Evolutionary conservation across 352 stramenopile genomes (phyloP), one percentile per base, ranked within the genome.

Genomic region (Globisporangium perplexum): DNA sequence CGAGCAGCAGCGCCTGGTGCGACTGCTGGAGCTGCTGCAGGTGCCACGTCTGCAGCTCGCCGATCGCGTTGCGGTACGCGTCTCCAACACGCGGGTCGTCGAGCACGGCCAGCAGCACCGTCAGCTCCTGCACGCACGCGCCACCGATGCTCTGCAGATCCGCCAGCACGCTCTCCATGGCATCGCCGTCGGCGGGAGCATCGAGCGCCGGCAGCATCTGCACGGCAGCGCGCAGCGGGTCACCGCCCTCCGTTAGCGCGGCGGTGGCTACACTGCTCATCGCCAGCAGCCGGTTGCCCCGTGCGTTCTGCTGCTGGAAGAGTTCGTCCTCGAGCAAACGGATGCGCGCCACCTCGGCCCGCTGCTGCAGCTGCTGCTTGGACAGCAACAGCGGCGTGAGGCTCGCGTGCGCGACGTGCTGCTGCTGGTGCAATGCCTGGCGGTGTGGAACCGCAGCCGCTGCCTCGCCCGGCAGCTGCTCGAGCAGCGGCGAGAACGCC

Each of bases 21-120:
- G 46, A 55, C 11, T 72, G 57, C 31, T 54, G 24, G 48, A 71
- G 56, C 22, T 69, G 59, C 17, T 66, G 64, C 48, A 65, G 52
- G 18, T 60, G 55, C 68, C 69, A 80, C 47, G 74, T 57, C 23
- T 70, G 66, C 23, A 80, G 39, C 15, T 59, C 58, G 14, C 55
- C 48, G 6, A 59, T 47, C 41, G 62, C 61, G 18, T 68, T 50
- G 7, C 68, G 55, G 36, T 80, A 74, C 18, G 48, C 59, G 50
- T 66, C 51, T 3, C 59, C 38, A 11, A 83, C 35, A 4, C 46
- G 52, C 26, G 48, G 46, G 43, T 76, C 65, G 18, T 60, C 38
- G 26, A 64, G 42, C 58, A 56, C 50, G 11, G 66, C 60, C 18
- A 71, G 41, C 41, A 66, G 48, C 3, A 47, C 20, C 42, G 51